phyloP scores from a whole-genome alignment of 345 rosid genomes.

The Firmiana major region DNA sequence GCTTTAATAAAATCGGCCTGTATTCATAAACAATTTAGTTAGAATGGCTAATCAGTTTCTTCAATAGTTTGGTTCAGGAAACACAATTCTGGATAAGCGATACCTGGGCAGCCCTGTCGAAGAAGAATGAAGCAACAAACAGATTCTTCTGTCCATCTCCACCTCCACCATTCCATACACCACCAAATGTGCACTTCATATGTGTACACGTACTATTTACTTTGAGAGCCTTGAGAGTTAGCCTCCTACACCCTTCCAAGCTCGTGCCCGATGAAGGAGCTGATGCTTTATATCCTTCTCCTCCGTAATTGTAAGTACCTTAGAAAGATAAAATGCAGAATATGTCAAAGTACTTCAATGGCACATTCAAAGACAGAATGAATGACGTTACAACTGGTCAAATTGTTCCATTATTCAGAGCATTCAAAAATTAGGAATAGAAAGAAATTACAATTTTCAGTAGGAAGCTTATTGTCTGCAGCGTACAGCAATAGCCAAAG shows the following conservation, averaged over 20 bases:
- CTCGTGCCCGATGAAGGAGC: conserved; percentile 62
- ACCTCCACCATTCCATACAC: conserved; percentile 98
- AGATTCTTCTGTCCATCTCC: conserved; percentile 95
- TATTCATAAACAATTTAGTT: conserved; percentile 9
- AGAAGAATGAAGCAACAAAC: conserved; percentile 94
- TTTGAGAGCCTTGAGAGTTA: conserved; percentile 72
- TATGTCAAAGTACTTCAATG: neutral
- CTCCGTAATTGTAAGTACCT: conserved; percentile 84
- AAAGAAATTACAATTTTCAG: neutral
- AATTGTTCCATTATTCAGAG: neutral
- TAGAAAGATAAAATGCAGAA: conserved; percentile 2
- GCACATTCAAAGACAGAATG: neutral
- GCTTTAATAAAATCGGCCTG: conserved; percentile 80
- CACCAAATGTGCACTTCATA: conserved; percentile 94
- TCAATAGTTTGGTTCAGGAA: neutral
- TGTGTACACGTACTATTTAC: conserved; percentile 78
- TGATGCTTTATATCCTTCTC: conserved; percentile 48
- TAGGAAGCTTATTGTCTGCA: neutral
- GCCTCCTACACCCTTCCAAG: conserved; percentile 68
- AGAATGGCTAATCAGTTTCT: neutral
- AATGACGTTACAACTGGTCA: neutral
- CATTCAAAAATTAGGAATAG: neutral
- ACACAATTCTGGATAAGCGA: neutral
- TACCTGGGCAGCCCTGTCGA: conserved; percentile 98
- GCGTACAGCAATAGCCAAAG: neutral